Conservation (phyloP, 495 filamentous ascomycete species). For the Hyaloscypha hepaticicola region DNA sequence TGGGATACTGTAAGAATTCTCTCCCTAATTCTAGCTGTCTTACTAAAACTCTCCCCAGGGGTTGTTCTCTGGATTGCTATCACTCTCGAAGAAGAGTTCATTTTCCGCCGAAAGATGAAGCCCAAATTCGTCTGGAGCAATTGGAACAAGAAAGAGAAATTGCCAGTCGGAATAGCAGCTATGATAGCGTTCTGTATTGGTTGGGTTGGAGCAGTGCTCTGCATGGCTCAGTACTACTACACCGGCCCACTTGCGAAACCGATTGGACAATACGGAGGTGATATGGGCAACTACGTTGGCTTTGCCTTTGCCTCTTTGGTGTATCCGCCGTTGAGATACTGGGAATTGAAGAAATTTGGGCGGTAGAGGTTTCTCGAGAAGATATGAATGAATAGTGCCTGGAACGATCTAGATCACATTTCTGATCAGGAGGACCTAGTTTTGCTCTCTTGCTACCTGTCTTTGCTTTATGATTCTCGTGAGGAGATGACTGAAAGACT, state of each 20-base stretch:
- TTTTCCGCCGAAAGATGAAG: constrained; percentile 50
- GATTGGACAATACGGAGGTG: constrained; percentile 26
- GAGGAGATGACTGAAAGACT: too few relatives aligned
- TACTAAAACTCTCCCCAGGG: constrained; percentile 40
- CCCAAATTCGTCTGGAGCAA: constrained; percentile 57
- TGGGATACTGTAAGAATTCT: constrained; percentile 54
- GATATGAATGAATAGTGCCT: too few relatives aligned
- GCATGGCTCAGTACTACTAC: constrained; percentile 69
- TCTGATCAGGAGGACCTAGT: not conserved
- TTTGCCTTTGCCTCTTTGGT: constrained; percentile 49
- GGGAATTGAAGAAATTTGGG: constrained; percentile 46
- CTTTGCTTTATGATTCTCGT: too few relatives aligned
- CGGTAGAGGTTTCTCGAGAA: constrained; percentile 35
- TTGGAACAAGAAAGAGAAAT: constrained; percentile 57
- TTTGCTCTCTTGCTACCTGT: too few relatives aligned
- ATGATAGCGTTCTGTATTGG: constrained; percentile 63
- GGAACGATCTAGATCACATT: not conserved
- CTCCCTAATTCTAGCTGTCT: not conserved
- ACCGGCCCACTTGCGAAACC: constrained; percentile 56
- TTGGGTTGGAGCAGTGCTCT: constrained; percentile 67
- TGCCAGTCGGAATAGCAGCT: constrained; percentile 64
- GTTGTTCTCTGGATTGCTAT: constrained; percentile 65
- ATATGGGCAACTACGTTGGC: constrained; percentile 54
- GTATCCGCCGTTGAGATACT: constrained; percentile 48
- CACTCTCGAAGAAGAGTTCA: constrained; percentile 59